phyloP scores from a whole-genome alignment of 1,284 basidiomycete species.

The Kalmanozyma brasiliensis region DNA sequence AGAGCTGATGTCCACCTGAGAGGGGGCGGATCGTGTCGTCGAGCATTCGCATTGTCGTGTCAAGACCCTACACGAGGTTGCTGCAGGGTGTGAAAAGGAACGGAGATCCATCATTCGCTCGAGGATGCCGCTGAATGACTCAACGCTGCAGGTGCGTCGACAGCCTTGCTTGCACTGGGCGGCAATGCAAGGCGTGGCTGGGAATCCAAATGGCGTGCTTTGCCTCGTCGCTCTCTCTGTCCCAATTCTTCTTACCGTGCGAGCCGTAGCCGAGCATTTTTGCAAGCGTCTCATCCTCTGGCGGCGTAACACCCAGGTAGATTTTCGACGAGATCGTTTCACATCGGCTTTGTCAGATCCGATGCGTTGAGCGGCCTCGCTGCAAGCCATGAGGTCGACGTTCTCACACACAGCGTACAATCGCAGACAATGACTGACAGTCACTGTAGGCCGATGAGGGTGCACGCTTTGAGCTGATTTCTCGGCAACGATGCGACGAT shows the following conservation, averaged over 20 bases:
- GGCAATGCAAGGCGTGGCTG: not conserved
- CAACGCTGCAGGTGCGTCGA: slow-evolving; percentile 41
- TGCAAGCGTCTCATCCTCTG: not conserved
- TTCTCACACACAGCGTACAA: too few species aligned
- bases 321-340: not conserved
- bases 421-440: not conserved
- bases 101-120: not conserved
- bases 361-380: not conserved
- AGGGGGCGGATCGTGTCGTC: too few species aligned
- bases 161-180: too few species aligned
- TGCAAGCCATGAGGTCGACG: too few species aligned
- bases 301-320: too few species aligned
- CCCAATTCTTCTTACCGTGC: slow-evolving; percentile 17
- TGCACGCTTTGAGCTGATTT: too few species aligned
- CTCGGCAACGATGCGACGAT: too few species aligned
- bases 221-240: not conserved
- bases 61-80: too few species aligned
- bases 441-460: too few species aligned
- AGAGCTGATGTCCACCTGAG: too few species aligned
- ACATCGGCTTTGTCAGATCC: slow-evolving; percentile 6
- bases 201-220: slow-evolving; percentile 25
- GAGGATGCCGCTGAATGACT: slow-evolving; percentile 1
- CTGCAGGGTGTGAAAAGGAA: not conserved
- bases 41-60: too few species aligned
- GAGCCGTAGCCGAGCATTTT: not conserved